phyloP scores from a whole-genome alignment of 1,139 yeast genomes.

The Candida tropicalis region DNA sequence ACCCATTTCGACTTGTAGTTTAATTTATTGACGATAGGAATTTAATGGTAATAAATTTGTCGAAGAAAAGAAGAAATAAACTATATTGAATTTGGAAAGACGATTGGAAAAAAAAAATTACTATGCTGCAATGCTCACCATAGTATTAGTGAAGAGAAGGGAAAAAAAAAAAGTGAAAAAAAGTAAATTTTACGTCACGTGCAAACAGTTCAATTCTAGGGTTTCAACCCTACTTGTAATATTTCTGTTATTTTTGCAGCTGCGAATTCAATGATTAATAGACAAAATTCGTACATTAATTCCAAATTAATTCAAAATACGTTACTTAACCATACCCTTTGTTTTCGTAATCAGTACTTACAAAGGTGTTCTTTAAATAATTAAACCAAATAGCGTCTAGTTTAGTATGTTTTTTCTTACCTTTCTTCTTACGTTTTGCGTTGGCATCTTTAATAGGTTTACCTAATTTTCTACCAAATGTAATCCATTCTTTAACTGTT shows the following conservation, averaged over 20 bases:
- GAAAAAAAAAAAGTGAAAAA: background rate
- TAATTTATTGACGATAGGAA: constrained; percentile 74
- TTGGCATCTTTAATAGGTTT: constrained; percentile 24
- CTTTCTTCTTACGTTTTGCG: constrained; percentile 16
- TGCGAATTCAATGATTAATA: too few species aligned
- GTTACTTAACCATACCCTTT: constrained; percentile 31
- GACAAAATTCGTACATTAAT: too few species aligned
- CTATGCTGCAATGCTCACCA: too few species aligned
- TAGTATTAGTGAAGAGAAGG: background rate
- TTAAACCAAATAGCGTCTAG: constrained; percentile 42
- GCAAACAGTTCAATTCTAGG: background rate
- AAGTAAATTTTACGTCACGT: constrained; percentile 7
- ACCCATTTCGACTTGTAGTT: constrained; percentile 94
- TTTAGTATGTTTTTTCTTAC: constrained; percentile 17
- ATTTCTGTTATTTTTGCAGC: background rate
- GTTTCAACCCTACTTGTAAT: constrained; percentile 2
- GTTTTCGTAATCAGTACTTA: constrained; percentile 64
- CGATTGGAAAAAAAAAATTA: constrained; percentile 2
- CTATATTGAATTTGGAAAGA: constrained; percentile 1
- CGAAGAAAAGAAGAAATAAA: constrained; percentile 4
- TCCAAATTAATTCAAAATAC: too few species aligned
- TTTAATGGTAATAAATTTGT: constrained; percentile 66
- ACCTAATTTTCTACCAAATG: constrained; percentile 57
- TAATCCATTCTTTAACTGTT: constrained; percentile 62
- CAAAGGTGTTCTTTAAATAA: constrained; percentile 57